Percentiles rank a stretch among this genome's conserved stretches.
Conservation (phyloP, 2,329 filamentous ascomycete genomes). For the Cytospora chrysosperma region DNA sequence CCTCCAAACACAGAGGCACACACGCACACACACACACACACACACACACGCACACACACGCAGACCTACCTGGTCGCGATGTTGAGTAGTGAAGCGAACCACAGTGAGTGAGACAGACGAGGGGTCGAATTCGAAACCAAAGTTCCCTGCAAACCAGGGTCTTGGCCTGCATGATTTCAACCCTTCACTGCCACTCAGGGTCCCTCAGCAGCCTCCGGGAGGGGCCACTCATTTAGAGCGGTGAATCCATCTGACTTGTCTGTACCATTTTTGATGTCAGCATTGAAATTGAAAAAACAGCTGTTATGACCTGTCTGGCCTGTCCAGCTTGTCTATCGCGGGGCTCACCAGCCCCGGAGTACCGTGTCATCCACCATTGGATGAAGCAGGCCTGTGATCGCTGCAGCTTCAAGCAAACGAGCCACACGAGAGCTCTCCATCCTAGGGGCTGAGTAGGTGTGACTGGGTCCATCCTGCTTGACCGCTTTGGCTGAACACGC, state of each 20-base stretch:
- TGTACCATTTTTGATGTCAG: background rate
- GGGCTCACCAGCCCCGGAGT: background rate
- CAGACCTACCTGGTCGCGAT: background rate
- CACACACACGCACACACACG: background rate
- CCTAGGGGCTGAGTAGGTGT: background rate
- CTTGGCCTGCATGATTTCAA: constrained; percentile 24
- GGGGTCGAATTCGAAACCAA: constrained; percentile 20
- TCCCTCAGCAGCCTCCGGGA: background rate
- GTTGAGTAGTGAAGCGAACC: background rate
- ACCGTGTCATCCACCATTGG: background rate
- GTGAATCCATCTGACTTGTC: constrained; percentile 14
- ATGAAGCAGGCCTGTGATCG: constrained; percentile 4
- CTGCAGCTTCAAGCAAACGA: constrained; percentile 1
- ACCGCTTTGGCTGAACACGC: constrained; percentile 6
- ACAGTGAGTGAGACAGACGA: background rate
- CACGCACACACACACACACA: background rate
- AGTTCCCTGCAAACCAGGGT: constrained; percentile 18
- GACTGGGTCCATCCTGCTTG: constrained; percentile 9
- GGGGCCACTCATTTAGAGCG: constrained; percentile 20
- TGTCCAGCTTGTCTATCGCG: constrained; percentile 1
- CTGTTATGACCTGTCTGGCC: background rate
- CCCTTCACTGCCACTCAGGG: constrained; percentile 19
- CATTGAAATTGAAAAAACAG: background rate
- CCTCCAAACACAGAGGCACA: too few species aligned
- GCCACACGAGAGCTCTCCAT: background rate